Percentiles rank a stretch among this genome's conserved stretches.
Evolutionary conservation across 164 flowering plant genomes (phyloP).

Genomic region (Cinnamomum micranthum): DNA sequence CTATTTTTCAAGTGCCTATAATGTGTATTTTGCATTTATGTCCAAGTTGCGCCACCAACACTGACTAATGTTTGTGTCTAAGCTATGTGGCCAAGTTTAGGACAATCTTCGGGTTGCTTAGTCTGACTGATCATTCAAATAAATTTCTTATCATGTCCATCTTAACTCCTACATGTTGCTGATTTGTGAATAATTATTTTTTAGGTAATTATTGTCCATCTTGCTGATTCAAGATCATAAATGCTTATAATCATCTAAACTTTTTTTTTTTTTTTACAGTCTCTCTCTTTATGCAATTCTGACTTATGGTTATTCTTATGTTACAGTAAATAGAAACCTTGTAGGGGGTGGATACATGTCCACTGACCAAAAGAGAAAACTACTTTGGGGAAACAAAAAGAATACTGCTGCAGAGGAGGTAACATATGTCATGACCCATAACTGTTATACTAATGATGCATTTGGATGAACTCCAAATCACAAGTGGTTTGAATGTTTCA

Average conservation of each 20-base stretch:
- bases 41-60: too few species aligned
- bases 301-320: not conserved
- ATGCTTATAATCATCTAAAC: not conserved
- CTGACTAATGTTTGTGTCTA: too few species aligned
- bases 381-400: conserved; percentile 92
- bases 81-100: too few species aligned
- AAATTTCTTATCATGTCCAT: too few species aligned
- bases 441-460: not conserved
- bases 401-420: conserved; percentile 73
- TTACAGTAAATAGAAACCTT: conserved; percentile 63
- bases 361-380: conserved; percentile 92
- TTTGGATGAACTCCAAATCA: not conserved
- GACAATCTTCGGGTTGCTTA: too few species aligned
- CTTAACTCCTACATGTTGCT: not conserved
- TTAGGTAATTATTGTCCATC: not conserved
- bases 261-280: too few species aligned
- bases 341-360: conserved; percentile 72
- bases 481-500: not conserved
- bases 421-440: conserved; percentile 3
- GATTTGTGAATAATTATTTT: not conserved
- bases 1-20: too few species aligned
- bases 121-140: too few species aligned
- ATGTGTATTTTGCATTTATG: too few species aligned
- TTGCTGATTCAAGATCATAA: not conserved
- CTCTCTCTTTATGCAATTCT: not conserved